Evolutionary conservation across 2,329 filamentous ascomycete species (phyloP).

Genomic region (Penicillium psychrosexuale): DNA sequence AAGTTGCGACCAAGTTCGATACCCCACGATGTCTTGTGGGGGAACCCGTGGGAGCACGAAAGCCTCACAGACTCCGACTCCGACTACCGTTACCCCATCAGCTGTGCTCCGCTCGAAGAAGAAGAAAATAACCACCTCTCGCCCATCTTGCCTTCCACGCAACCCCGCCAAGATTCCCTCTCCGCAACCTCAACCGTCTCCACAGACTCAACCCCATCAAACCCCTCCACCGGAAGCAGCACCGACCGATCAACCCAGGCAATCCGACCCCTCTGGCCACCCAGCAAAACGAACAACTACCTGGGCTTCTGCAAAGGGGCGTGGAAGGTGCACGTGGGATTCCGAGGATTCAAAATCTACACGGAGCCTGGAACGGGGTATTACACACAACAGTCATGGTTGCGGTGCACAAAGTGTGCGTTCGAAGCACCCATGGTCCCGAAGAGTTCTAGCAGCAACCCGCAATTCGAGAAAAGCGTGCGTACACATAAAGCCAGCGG

Average conservation of each 20-base stretch:
- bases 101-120: too few relatives aligned
- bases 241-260: background rate
- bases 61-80: conserved; percentile 2
- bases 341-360: conserved; percentile 16
- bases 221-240: conserved; percentile 3
- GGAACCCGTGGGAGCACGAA: conserved; percentile 1
- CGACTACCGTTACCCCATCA: too few relatives aligned
- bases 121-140: too few relatives aligned
- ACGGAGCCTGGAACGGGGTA: conserved; percentile 13
- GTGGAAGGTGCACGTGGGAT: conserved; percentile 36
- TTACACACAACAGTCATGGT: conserved; percentile 32
- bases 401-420: conserved; percentile 43
- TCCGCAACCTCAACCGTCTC: too few relatives aligned
- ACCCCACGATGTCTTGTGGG: background rate
- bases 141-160: too few relatives aligned
- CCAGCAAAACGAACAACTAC: conserved; percentile 35
- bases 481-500: conserved; percentile 30
- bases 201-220: conserved; percentile 6
- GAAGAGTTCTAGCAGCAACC: background rate
- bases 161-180: too few relatives aligned
- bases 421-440: conserved; percentile 40
- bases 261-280: conserved; percentile 27
- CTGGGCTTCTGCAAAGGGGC: conserved; percentile 49
- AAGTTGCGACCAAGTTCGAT: background rate
- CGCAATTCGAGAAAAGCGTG: conserved; percentile 30